These are phyloP conservation scores for Monosporascus sp. DNA, from an alignment of 2,329 filamentous ascomycete species.

Conservation along the genomic window DNA sequence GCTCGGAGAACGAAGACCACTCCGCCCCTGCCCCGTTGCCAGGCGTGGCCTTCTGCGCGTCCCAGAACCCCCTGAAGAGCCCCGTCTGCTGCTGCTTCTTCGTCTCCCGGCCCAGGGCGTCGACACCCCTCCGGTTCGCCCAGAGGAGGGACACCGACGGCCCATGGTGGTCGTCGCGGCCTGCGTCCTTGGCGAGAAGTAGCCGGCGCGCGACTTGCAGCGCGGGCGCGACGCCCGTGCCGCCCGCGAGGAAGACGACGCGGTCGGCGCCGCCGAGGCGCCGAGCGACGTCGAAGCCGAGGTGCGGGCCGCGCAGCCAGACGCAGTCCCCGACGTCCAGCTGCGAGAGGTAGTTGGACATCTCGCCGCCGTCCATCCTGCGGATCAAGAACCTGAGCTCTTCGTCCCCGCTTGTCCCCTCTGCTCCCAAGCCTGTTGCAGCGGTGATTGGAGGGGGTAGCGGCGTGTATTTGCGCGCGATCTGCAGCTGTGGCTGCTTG, in stretches of 20 bases:
- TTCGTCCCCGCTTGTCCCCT: conserved; percentile 8
- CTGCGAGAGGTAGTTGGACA: conserved; percentile 73
- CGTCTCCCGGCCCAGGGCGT: conserved; percentile 54
- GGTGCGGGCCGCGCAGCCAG: conserved; percentile 72
- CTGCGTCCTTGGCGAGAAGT: conserved; percentile 31
- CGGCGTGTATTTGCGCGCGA: conserved; percentile 86
- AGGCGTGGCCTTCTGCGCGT: conserved; percentile 15
- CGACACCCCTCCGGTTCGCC: conserved; percentile 66
- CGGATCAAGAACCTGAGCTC: conserved; percentile 70
- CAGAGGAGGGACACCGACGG: conserved; percentile 68
- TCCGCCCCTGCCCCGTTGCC: conserved; percentile 2
- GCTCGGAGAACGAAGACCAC: conserved; percentile 26
- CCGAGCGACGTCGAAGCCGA: conserved; percentile 53
- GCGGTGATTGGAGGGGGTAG: conserved; percentile 47
- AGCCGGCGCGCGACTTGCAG: conserved; percentile 71
- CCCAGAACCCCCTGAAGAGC: conserved; percentile 11
- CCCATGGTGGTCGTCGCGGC: conserved; percentile 21
- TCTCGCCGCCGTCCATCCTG: conserved; percentile 73
- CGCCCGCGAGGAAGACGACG: conserved; percentile 82
- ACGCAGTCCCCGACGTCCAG: conserved; percentile 59
- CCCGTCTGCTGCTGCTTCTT: conserved; percentile 1
- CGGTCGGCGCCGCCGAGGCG: conserved; percentile 24
- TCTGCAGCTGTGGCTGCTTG: conserved; percentile 91
- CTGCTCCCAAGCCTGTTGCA: not conserved
- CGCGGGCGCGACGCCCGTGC: conserved; percentile 87